A percentile compares a stretch with the other conserved stretches of the same genome.
phyloP scores from a whole-genome alignment of 2,329 filamentous ascomycete species.

The Arthrinium puccinioides region DNA sequence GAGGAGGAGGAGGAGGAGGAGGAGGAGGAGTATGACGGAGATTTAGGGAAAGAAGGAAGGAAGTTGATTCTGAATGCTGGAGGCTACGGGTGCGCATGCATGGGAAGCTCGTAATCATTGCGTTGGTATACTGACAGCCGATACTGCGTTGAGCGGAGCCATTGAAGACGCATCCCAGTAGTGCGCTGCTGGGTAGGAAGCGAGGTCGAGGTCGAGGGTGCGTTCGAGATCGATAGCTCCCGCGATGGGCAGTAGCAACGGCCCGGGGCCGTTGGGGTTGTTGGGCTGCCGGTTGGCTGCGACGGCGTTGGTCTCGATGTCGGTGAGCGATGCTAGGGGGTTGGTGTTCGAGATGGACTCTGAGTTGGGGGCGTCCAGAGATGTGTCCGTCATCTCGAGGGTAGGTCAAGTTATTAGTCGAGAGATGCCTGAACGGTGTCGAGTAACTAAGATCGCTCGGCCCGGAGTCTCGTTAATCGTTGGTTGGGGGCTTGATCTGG shows the following conservation, averaged over 20 bases:
- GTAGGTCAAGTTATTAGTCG: too few species aligned
- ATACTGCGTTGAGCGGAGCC: constrained; percentile 47
- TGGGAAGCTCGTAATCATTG: too few species aligned
- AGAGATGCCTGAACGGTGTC: too few species aligned
- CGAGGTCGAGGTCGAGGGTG: constrained; percentile 5
- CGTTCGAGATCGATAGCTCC: constrained; percentile 7
- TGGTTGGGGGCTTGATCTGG: too few species aligned
- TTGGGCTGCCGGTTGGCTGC: not conserved
- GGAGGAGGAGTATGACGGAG: not conserved
- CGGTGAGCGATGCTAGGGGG: not conserved
- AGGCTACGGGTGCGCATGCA: too few species aligned
- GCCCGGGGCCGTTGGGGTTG: not conserved
- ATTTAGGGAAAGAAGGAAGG: not conserved
- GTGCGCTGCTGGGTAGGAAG: constrained; percentile 27
- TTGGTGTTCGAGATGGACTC: not conserved
- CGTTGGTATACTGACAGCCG: constrained; percentile 44
- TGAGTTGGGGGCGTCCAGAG: not conserved
- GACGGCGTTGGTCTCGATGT: not conserved
- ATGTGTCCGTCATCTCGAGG: too few species aligned
- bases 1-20: not conserved
- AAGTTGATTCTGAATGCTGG: not conserved
- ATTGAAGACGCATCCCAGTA: constrained; percentile 54
- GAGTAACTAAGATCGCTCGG: too few species aligned
- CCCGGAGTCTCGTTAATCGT: too few species aligned
- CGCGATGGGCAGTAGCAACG: not conserved